Evolutionary conservation across 805 yeast species (phyloP).

Genomic region (Henningerozyma blattae): DNA sequence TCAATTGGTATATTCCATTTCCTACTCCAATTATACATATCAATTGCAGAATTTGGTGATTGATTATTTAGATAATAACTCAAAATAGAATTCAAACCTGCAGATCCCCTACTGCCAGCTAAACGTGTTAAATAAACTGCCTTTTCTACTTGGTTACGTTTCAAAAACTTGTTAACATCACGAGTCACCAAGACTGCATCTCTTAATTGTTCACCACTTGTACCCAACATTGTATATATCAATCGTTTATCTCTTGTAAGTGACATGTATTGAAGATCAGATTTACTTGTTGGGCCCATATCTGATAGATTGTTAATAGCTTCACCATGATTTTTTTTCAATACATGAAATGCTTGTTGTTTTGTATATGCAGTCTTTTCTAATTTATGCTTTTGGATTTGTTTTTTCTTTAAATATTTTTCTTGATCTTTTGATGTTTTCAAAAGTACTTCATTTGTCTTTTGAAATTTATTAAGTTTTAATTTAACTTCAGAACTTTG

Average conservation of each 20-base stretch:
- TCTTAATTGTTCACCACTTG: conserved; percentile 41
- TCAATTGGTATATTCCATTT: conserved; percentile 49
- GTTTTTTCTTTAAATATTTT: conserved; percentile 8
- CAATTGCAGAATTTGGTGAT: conserved; percentile 37
- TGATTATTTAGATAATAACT: conserved; percentile 35
- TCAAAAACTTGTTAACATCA: conserved; percentile 41
- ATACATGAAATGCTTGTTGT: conserved; percentile 16
- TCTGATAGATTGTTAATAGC: conserved; percentile 5
- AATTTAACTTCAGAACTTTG: conserved; percentile 9
- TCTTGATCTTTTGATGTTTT: conserved; percentile 13
- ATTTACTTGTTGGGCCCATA: conserved; percentile 27
- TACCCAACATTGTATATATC: conserved; percentile 44
- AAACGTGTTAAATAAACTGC: conserved; percentile 41
- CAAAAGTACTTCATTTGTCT: conserved; percentile 5
- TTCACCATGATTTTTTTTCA: conserved; percentile 8
- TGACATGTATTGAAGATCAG: conserved; percentile 23
- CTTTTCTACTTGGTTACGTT: conserved; percentile 36
- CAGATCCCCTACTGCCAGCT: conserved; percentile 38
- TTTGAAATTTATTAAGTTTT: conserved; percentile 10
- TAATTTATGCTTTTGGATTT: conserved; percentile 9
- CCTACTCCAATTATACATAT: conserved; percentile 40
- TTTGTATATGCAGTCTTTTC: conserved; percentile 18
- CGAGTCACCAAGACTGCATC: conserved; percentile 46
- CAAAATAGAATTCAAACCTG: conserved; percentile 52
- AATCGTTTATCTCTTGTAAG: conserved; percentile 33